Base-by-base conservation (phyloP, 805 yeast genomes). In the Candida yuanshanica region DNA sequence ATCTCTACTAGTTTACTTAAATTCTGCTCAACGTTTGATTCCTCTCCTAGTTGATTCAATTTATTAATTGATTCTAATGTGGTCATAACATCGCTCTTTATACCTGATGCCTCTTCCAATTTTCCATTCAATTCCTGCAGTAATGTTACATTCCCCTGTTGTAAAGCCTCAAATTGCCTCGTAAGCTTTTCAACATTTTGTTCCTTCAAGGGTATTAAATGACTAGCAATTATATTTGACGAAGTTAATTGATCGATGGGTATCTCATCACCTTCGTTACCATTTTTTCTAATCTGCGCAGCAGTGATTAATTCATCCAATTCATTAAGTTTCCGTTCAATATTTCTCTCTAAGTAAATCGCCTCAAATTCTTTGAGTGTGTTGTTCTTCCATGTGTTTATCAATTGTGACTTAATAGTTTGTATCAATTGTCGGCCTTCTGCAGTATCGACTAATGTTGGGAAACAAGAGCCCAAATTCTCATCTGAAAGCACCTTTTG, bases 401-500 rank as follows among this genome's bases (percentile, higher is more conserved):
- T 60, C 9, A 79, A 63, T 46, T 75, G 81, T 4, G 59, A 55
- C 29, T 72, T 57, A 2, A 80, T 79, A 12, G 63, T 64, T 21
- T 68, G 65, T 10, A 79, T 57, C 1, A 68, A 55, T 21, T 58
- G 58, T 13, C 56, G 50, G 1, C 80, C 81, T 11, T 64, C 66
- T 13, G 58, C 59, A 11, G 70, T 53, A 7, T 52, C 40, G 2
- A 75, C 64, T 7, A 77, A 59, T 5, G 64, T 56, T 4, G 84
- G 84, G 50, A 70, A 79, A 49, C 83, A 78, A 12, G 66, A 48
- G 21, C 63, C 56, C 16, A 79, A 52, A 43, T 72, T 74, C 14
- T 75, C 81, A 7, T 65, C 57, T 4, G 74, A 63, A 21, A 79
- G 54, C 20, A 70, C 65, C 45, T 66, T 69, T 37, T 74, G 70